Base-by-base conservation (phyloP, 768 basidiomycete species). In the Termitomyces eurrhizus region DNA sequence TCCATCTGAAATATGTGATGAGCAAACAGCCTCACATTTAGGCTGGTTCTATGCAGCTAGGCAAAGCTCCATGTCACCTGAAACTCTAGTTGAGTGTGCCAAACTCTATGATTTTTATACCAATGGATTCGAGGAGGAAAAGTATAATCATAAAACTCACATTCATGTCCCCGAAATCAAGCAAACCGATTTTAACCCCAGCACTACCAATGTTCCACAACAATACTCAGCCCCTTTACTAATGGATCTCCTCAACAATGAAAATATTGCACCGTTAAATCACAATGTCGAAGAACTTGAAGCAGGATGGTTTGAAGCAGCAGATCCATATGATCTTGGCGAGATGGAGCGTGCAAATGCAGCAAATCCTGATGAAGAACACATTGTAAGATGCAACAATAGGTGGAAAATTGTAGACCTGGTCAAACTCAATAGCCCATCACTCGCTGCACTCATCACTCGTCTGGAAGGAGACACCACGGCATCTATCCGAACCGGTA, bases 281-380 rank as follows among this genome's bases (percentile, higher is more conserved):
- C n/a, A 53, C 36, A n/a, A 29, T 29, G 29, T 51, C 2, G 39
- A 44, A 8, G 39, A 18, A 7, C 33, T 59, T 7, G 41, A 59
- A 50, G 51, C 41, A 6, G 41, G 45, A 32, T 59, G 58, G 50
- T 51, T 58, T 13, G 26, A 51, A 36, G 18, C 39, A 7, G 18
- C 37, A 18, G 29, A 59, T 48, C 51, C 39, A 7, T 59, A 59
- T 45, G 58, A 59, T 59, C 58, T 59, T 14, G 35, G 18, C 18
- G 29, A 59, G 32, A 21, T 46, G 1, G 56, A 24, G 18, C 29
- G 8, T 24, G 46, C 26, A 29, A 46, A 57, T 48, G 44, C 55
- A 29, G 37, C n/a, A 33, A 56, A 56, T 56, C 32, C 29, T 32
- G 55, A 56, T 48, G 18, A 37, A 21, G 0, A 1, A 42, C 56